A percentile compares a stretch with the other conserved stretches of the same genome.
These are phyloP conservation scores for Jackrogersella multiformis DNA, from an alignment of 495 filamentous ascomycete species.

Conservation along the genomic window DNA sequence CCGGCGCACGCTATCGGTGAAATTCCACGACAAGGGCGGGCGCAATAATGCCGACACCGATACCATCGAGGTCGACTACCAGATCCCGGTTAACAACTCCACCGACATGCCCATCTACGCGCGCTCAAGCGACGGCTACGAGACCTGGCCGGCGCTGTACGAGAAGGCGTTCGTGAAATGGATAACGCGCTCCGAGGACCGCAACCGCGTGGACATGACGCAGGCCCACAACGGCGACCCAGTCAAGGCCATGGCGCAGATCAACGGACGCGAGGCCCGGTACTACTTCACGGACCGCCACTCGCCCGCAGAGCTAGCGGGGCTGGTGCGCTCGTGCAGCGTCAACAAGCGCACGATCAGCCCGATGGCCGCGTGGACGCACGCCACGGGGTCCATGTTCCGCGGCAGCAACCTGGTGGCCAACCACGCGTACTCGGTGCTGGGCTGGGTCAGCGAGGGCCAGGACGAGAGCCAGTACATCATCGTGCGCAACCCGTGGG, in stretches of 20 bases:
- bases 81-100: slow-evolving; percentile 50
- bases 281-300: slow-evolving; percentile 47
- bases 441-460: slow-evolving; percentile 49
- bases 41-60: slow-evolving; percentile 49
- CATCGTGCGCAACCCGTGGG: slow-evolving; percentile 52
- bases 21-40: slow-evolving; percentile 53
- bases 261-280: slow-evolving; percentile 44
- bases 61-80: slow-evolving; percentile 50
- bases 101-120: slow-evolving; percentile 49
- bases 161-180: slow-evolving; percentile 55
- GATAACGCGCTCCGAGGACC: slow-evolving; percentile 32
- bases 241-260: slow-evolving; percentile 51
- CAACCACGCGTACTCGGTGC: slow-evolving; percentile 52
- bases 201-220: slow-evolving; percentile 46
- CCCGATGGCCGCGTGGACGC: slow-evolving; percentile 47
- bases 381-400: slow-evolving; percentile 43
- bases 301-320: slow-evolving; percentile 39
- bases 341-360: slow-evolving; percentile 49
- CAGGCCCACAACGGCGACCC: slow-evolving; percentile 49
- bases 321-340: slow-evolving; percentile 44
- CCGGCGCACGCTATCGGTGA: slow-evolving; percentile 37
- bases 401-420: slow-evolving; percentile 49
- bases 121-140: slow-evolving; percentile 46
- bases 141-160: slow-evolving; percentile 52
- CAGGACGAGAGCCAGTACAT: slow-evolving; percentile 50